Evolutionary conservation across 2,329 filamentous ascomycete species (phyloP), one percentile per base, ranked within the genome.

Genomic region (Colletotrichum liaoningense): DNA sequence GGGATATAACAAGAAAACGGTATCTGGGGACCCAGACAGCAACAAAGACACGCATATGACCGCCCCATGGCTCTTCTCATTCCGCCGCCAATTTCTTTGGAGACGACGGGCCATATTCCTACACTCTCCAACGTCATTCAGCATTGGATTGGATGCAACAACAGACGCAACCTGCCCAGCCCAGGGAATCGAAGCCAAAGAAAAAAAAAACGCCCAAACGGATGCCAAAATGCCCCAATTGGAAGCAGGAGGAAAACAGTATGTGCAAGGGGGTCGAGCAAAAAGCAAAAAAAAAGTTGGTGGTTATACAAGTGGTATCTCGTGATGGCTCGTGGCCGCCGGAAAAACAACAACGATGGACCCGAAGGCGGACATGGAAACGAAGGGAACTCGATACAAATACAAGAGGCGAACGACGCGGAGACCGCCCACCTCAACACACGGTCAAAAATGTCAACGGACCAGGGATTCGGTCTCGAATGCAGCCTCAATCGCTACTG

Each of bases 301-400:
- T 73, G 69, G 49, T 65, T 73, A 62, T 75, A 75, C 74, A 75
- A 49, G 73, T 75, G 74, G 74, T 75, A 75, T 75, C 74, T 75
- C 63, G 69, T 72, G 69, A 68, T 69, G 69, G 69, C 73, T 63
- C 59, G 42, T 58, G 60, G 58, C 66, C 66, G 59, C 59, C 66
- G 70, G 66, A 52, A 28, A 38, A 72, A 73, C 28, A 63, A 64
- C 54, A 59, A 49, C 66, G 59, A 52, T 62, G 64, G 59, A 54
- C 70, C 63, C 49, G 52, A 63, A n/a, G 35, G 35, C 38, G 38
- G 49, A 58, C 58, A 60, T 59, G 38, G 56, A 38, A 59, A 69
- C 30, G 69, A 55, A 63, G 49, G 30, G 46, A 33, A 30, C 12
- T 55, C 19, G 55, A 35, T 73, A 69, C 66, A 69, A 64, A 49